Conservation (phyloP, 1,139 yeast species). For the Pichia inconspicua region DNA sequence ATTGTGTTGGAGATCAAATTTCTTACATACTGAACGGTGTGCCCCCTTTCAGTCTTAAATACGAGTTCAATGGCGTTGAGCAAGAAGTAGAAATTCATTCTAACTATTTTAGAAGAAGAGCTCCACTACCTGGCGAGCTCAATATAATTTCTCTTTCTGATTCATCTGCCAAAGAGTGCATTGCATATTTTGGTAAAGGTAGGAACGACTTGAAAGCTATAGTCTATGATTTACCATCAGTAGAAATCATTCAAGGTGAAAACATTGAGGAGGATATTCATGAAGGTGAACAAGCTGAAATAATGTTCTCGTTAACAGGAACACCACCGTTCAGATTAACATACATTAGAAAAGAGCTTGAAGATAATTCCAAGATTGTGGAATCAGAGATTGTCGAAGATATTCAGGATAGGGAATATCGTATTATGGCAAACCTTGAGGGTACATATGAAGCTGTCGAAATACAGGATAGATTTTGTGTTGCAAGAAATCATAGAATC, state of each 20-base stretch:
- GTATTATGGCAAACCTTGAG: constrained; percentile 71
- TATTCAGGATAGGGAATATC: constrained; percentile 60
- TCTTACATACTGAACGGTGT: constrained; percentile 69
- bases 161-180: constrained; percentile 60
- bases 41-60: constrained; percentile 70
- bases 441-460: constrained; percentile 93
- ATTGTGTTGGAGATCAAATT: constrained; percentile 90
- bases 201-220: constrained; percentile 38
- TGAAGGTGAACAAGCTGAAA: constrained; percentile 80
- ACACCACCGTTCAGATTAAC: constrained; percentile 64
- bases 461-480: constrained; percentile 75
- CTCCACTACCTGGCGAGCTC: constrained; percentile 72
- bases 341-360: constrained; percentile 38
- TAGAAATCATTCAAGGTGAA: constrained; percentile 77
- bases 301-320: constrained; percentile 60
- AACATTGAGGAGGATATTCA: constrained; percentile 70
- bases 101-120: constrained; percentile 58
- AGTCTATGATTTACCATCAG: constrained; percentile 82
- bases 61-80: constrained; percentile 58
- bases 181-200: constrained; percentile 43
- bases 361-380: constrained; percentile 43
- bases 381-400: constrained; percentile 72
- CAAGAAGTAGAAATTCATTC: constrained; percentile 54
- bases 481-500: constrained; percentile 34
- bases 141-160: constrained; percentile 66